Conservation (phyloP, 495 filamentous ascomycete species). For the Parachaetomium inaequale region DNA sequence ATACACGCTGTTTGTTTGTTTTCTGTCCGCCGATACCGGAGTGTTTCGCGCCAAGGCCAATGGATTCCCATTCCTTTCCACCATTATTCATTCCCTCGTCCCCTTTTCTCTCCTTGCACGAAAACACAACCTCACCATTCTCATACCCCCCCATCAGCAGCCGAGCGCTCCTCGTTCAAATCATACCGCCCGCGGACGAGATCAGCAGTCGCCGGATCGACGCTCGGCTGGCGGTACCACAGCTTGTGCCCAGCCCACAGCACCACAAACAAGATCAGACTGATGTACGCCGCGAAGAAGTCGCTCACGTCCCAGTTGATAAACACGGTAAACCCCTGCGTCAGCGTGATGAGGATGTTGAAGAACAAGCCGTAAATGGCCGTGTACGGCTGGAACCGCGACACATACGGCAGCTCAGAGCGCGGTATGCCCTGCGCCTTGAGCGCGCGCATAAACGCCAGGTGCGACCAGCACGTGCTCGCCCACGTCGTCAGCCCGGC, state of each 20-base stretch:
- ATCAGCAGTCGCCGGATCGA: constrained; percentile 24
- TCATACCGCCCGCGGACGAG: constrained; percentile 23
- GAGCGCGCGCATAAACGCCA: constrained; percentile 59
- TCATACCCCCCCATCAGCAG: constrained; percentile 17
- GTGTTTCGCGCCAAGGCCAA: not conserved
- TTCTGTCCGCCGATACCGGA: not conserved
- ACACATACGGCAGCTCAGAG: constrained; percentile 52
- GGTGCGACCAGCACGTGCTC: constrained; percentile 55
- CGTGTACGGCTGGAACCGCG: constrained; percentile 56
- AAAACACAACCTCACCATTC: not conserved
- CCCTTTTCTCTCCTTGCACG: not conserved
- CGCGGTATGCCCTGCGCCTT: constrained; percentile 55
- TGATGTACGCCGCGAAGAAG: constrained; percentile 62
- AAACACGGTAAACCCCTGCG: constrained; percentile 67
- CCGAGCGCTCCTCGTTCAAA: constrained; percentile 10
- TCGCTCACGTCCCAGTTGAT: constrained; percentile 55
- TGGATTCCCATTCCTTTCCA: not conserved
- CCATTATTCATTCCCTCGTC: not conserved
- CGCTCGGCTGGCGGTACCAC: constrained; percentile 23
- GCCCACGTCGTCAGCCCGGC: constrained; percentile 68
- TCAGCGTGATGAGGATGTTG: constrained; percentile 61
- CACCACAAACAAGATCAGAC: constrained; percentile 57
- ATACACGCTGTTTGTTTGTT: not conserved
- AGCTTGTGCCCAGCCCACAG: constrained; percentile 60
- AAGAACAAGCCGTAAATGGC: constrained; percentile 61